Evolutionary conservation across 2,329 filamentous ascomycete genomes (phyloP), one percentile per base, ranked within the genome.

Genomic region (Fusarium penzigii): DNA sequence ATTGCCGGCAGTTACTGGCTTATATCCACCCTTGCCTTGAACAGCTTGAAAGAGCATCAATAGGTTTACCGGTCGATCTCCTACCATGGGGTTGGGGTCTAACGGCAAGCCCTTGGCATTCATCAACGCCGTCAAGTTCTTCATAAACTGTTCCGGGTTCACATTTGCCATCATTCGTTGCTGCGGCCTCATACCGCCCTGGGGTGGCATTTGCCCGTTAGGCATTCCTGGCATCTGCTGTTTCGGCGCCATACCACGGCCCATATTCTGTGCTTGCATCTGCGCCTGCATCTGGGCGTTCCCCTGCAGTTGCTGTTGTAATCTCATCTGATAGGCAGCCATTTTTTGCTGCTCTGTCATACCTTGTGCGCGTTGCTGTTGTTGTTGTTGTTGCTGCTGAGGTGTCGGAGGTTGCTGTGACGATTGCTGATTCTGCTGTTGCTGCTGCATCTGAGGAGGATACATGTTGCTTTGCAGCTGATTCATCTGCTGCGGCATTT

Each of bases 41-140:
- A 96, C 89, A 0, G 84, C 78, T 55, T 87, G 84, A 69, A 95
- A 97, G 3, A 97, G 77, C 55, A 86, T 82, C 65, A 90, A 83
- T 12, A 97, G 73, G 62, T 88, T 87, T 38, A 97, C 78, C 0
- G 82, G 82, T 11, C 90, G 85, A 48, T 91, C 89, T 48, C 84
- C 86, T 20, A 96, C 82, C 17, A 84, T 75, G 0, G 92, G 92
- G 56, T 86, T 88, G 1, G 82, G 75, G 43, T 96, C 91, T 45
- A 97, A 78, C 0, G 85, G 87, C 16, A 90, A 76, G 32, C 86
- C 84, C 53, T 88, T 86, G 44, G 84, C 80, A 53, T 82, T 82
- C 87, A 95, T 95, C 58, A 95, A 89, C n/a, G 80, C 75, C 17
- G 84, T 81, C 8, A 97, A 76, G 39, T 86, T 88, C 65, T 90